Base-by-base conservation (phyloP, 2,329 filamentous ascomycete genomes). In the Alternaria triticina region DNA sequence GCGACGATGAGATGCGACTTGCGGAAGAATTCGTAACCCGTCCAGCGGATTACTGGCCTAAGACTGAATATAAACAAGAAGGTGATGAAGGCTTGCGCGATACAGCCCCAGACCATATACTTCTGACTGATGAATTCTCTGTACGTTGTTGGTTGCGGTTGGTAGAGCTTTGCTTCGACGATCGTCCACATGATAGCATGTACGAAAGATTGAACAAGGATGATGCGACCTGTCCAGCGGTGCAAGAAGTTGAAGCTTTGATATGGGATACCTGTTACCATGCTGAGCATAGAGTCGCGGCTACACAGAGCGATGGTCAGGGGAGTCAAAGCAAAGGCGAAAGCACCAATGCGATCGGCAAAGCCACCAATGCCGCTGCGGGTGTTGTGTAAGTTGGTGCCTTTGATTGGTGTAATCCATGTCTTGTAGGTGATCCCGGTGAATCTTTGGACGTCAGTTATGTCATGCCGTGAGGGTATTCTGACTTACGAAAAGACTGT, bases 141-240 rank as follows among this genome's bases (percentile, higher is more conserved):
- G 27, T 61, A 61, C 5, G 54, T 57, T 8, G 59, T 52, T 22
- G 59, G 59, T 12, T 61, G 59, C 3, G 59, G 59, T 9, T 61
- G 59, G 40, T 61, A 58, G 27, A 61, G 59, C 54, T 52, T 61
- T 58, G 36, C 59, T 47, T 61, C 59, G 2, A 61, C 28, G 17
- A 61, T 47, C 2, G 54, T 58, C 59, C 59, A 61, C 13, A 61
- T 58, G 23, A 61, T 58, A 15, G 59, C 46, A 13, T 61, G 54
- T 46, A 57, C 22, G 22, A 61, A 61, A 17, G 54, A 58, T 27
- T 61, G 59, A 0, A 58, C 36, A 20, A 61, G 59, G 22, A 61
- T 61, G 28, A 61, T 61, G 54, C 59, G 59, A 28, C 59, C 59
- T 6, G 59, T 61, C 54, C 54, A 61, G 36, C 54, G 59, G 54